Conservation (phyloP, 208 protist genomes). For the Wallacemonas sp. region DNA sequence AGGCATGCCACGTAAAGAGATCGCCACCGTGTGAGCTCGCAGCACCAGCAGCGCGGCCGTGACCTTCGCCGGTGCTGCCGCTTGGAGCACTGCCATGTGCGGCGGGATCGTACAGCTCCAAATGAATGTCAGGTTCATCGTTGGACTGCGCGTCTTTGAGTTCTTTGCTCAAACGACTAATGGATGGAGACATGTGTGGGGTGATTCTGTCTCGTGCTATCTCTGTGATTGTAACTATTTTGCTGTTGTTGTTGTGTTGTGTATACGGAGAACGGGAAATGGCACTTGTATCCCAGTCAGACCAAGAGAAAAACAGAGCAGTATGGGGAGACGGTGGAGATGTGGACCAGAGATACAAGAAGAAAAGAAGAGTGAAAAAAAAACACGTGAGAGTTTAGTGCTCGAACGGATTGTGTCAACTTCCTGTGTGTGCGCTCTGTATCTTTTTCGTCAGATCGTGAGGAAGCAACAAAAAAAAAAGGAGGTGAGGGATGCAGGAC, state of each 20-base stretch:
- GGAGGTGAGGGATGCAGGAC: no score
- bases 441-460: no score
- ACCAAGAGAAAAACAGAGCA: no score
- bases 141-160: slow-evolving; percentile 43
- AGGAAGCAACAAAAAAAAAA: not conserved
- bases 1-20: slow-evolving; percentile 69
- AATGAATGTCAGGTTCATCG: slow-evolving; percentile 51
- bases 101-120: slow-evolving; percentile 36
- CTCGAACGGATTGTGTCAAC: no score
- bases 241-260: no score
- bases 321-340: no score
- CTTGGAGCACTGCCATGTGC: not conserved
- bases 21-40: not conserved
- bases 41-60: not conserved
- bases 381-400: not conserved
- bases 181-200: slow-evolving; percentile 45
- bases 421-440: no score
- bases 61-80: not conserved
- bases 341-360: not conserved
- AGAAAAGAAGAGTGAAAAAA: not conserved
- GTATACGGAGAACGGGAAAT: no score
- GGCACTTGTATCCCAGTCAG: no score
- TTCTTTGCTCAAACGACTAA: slow-evolving; percentile 62
- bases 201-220: no score
- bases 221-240: no score